Percentiles rank a stretch among this genome's conserved stretches.
These are phyloP conservation scores for Bisporella sp. DNA, from an alignment of 2,329 filamentous ascomycete genomes.

Conservation along the genomic window DNA sequence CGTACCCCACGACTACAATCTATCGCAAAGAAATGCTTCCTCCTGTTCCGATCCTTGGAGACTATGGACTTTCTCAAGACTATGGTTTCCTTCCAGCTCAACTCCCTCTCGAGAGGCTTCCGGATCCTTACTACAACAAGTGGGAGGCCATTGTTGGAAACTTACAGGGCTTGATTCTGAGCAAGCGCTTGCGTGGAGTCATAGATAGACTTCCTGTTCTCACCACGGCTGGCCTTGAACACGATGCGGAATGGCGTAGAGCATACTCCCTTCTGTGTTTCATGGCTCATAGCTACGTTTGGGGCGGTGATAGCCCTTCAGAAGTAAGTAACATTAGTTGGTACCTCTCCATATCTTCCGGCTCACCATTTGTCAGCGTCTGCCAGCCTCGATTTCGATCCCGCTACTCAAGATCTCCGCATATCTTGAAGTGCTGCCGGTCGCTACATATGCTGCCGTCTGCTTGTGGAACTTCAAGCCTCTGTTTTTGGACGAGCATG, in stretches of 20 bases:
- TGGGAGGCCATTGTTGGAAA: slow-evolving; percentile 88
- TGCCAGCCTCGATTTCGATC: slow-evolving; percentile 77
- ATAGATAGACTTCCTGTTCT: slow-evolving; percentile 78
- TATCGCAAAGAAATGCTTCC: slow-evolving; percentile 38
- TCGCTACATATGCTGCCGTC: slow-evolving; percentile 87
- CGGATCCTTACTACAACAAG: slow-evolving; percentile 86
- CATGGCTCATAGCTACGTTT: slow-evolving; percentile 92
- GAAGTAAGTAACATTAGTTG: slow-evolving; percentile 44
- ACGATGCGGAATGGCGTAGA: slow-evolving; percentile 85
- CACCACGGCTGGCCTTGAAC: slow-evolving; percentile 72
- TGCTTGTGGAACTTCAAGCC: slow-evolving; percentile 97
- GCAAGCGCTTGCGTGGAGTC: slow-evolving; percentile 71
- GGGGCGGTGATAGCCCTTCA: slow-evolving; percentile 79
- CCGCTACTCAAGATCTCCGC: slow-evolving; percentile 73
- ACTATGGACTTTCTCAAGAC: slow-evolving; percentile 72
- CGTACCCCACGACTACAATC: slow-evolving; percentile 14
- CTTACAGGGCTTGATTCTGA: slow-evolving; percentile 79
- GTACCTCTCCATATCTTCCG: slow-evolving; percentile 49
- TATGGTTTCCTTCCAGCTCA: slow-evolving; percentile 85
- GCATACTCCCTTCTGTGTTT: slow-evolving; percentile 88
- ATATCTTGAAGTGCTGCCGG: slow-evolving; percentile 78
- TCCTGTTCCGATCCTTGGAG: slow-evolving; percentile 55
- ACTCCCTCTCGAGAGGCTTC: slow-evolving; percentile 70
- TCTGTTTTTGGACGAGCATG: slow-evolving; percentile 73
- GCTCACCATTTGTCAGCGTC: slow-evolving; percentile 37